phyloP scores from a whole-genome alignment of 768 basidiomycete genomes.

The Tulasnella sp. region DNA sequence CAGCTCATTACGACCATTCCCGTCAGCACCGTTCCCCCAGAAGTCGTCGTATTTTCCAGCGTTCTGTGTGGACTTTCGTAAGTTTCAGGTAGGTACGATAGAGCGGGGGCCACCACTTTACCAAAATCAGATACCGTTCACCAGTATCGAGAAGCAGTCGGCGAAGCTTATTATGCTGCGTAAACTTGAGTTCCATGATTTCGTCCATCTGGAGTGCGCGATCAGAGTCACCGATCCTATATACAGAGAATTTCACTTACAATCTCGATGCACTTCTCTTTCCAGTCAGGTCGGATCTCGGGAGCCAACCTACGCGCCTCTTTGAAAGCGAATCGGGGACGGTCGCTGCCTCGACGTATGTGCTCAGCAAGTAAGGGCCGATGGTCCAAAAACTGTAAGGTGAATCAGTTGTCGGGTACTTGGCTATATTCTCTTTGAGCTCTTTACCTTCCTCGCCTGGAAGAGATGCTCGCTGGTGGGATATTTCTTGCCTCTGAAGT shows the following conservation, averaged over 20 bases:
- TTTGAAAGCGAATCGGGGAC: slow-evolving; percentile 8
- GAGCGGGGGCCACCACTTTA: neutral
- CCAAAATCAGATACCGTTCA: slow-evolving; percentile 22
- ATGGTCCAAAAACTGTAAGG: slow-evolving; percentile 21
- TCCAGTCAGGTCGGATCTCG: slow-evolving; percentile 21
- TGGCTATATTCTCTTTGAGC: neutral
- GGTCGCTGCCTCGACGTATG: slow-evolving; percentile 10
- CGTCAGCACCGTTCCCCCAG: slow-evolving; percentile 23
- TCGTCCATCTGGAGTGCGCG: slow-evolving; percentile 23
- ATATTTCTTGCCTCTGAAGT: neutral
- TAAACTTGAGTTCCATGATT: slow-evolving; percentile 22
- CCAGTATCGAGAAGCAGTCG: slow-evolving; percentile 21
- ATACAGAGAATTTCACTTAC: neutral
- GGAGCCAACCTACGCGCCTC: slow-evolving; percentile 15
- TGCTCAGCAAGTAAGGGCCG: slow-evolving; percentile 22
- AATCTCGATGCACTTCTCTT: slow-evolving; percentile 14
- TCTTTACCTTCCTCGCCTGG: slow-evolving; percentile 20
- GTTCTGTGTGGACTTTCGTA: slow-evolving; percentile 14
- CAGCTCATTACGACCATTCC: slow-evolving; percentile 23
- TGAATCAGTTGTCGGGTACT: neutral
- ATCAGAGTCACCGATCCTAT: too few species aligned
- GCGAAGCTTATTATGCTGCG: slow-evolving; percentile 19
- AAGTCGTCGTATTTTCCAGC: slow-evolving; percentile 12
- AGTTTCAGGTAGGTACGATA: neutral
- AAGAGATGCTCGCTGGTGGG: slow-evolving; percentile 17